phyloP scores from a whole-genome alignment of 768 basidiomycete species.

The Pulveroboletus sp. region DNA sequence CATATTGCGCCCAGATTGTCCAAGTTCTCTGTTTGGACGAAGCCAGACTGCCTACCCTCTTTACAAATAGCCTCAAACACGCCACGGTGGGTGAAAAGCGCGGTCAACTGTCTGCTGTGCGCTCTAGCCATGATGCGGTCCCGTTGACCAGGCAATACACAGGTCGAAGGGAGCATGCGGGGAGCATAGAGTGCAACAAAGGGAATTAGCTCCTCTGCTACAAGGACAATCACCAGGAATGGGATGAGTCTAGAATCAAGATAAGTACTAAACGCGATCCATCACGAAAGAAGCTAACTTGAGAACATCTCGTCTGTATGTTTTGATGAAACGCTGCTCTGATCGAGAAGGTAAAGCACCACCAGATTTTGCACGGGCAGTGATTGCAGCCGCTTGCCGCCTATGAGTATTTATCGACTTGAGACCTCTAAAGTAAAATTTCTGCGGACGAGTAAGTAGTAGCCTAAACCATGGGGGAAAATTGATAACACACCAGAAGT shows the following conservation, averaged over 20 bases:
- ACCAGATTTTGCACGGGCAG: slow-evolving; percentile 50
- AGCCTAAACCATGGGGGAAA: not conserved
- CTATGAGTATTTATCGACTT: slow-evolving; percentile 66
- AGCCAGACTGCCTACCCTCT: slow-evolving; percentile 32
- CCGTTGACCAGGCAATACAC: slow-evolving; percentile 76
- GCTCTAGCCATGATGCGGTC: slow-evolving; percentile 56
- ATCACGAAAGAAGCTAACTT: slow-evolving; percentile 45
- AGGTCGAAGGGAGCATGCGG: slow-evolving; percentile 80
- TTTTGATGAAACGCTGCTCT: slow-evolving; percentile 65
- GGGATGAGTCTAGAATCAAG: slow-evolving; percentile 53
- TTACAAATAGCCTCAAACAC: slow-evolving; percentile 33
- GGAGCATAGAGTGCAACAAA: slow-evolving; percentile 84
- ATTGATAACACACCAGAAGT: slow-evolving; percentile 35
- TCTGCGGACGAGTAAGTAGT: slow-evolving; percentile 35
- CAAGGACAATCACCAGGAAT: slow-evolving; percentile 66
- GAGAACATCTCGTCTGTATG: slow-evolving; percentile 60
- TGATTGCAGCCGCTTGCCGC: slow-evolving; percentile 49
- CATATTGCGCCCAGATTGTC: slow-evolving; percentile 42
- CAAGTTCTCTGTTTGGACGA: slow-evolving; percentile 11
- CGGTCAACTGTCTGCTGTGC: slow-evolving; percentile 41
- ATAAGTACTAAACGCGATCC: slow-evolving; percentile 5
- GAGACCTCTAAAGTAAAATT: slow-evolving; percentile 80
- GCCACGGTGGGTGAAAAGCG: slow-evolving; percentile 34
- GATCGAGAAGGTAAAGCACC: slow-evolving; percentile 60
- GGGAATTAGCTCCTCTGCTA: slow-evolving; percentile 79